Percentiles rank a stretch among this genome's conserved stretches.
Evolutionary conservation across 495 filamentous ascomycete species (phyloP).

Genomic region (Cudoniella acicularis): DNA sequence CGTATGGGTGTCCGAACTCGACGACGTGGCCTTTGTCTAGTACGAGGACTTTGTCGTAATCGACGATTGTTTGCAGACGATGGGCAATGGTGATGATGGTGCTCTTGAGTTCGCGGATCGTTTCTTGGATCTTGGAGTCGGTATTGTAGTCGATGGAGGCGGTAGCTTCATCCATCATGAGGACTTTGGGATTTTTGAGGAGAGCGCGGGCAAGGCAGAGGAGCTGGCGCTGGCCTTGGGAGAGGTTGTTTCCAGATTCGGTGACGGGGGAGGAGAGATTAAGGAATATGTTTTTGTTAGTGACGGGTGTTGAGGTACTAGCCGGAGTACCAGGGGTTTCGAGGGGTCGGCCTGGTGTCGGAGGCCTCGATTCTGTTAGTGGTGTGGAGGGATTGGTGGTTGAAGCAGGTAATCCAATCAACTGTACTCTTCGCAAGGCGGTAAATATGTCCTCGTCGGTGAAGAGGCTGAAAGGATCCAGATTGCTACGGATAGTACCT

Average conservation of each 20-base stretch:
- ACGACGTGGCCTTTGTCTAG: constrained; percentile 85
- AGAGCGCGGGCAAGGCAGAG: constrained; percentile 92
- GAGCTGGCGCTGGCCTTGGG: constrained; percentile 94
- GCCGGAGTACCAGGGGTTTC: constrained; percentile 23
- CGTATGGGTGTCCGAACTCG: constrained; percentile 85
- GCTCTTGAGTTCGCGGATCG: constrained; percentile 82
- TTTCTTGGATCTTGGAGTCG: constrained; percentile 93
- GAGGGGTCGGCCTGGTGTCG: background rate
- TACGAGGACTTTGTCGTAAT: constrained; percentile 98
- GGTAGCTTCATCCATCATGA: constrained; percentile 99
- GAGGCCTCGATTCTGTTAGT: constrained; percentile 24
- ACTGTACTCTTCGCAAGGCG: constrained; percentile 83
- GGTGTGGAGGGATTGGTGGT: constrained; percentile 22
- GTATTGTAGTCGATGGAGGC: constrained; percentile 97
- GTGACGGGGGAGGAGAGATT: constrained; percentile 80
- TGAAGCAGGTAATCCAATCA: constrained; percentile 56
- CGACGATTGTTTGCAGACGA: constrained; percentile 90
- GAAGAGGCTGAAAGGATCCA: constrained; percentile 90
- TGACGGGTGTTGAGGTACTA: constrained; percentile 34
- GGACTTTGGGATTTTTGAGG: constrained; percentile 83
- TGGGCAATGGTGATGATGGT: constrained; percentile 99
- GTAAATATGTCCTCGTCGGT: constrained; percentile 89
- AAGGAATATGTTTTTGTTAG: constrained; percentile 93
- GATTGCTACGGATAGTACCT: constrained; percentile 89
- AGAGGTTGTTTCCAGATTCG: constrained; percentile 93